Base-by-base conservation (phyloP, 2,329 filamentous ascomycete species). In the Ceratocystiopsis brevicomis region DNA sequence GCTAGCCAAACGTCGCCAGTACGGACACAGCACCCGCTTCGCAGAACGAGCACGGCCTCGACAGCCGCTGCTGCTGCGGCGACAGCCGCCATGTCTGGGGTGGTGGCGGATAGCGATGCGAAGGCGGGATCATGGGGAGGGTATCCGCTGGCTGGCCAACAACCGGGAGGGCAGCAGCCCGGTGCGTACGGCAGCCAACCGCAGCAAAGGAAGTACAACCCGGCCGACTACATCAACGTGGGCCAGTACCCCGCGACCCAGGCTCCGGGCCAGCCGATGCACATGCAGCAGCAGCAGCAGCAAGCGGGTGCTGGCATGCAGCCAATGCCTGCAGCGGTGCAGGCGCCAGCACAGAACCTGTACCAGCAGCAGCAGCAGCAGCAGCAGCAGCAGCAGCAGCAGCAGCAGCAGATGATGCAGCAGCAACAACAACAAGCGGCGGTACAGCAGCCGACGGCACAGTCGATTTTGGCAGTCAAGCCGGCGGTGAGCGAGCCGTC, bases 191-290 rank as follows among this genome's bases (percentile, higher is more conserved):
- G 56, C 46, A 60, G 60, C 47, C 56, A 58, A 40, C 60, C 63
- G 47, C 73, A 78, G 48, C 74, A 78, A 51, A 66, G 75, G 37
- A 75, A 74, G 51, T 90, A 90, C 57, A 83, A 90, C 56, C 83
- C 83, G 25, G 75, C 74, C 19, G 78, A 79, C 49, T 90, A 87
- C 57, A 80, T 78, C 46, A 74, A 69, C 54, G 69, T 75, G 51
- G 69, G 64, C 53, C 65, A 59, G 43, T 76, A 69, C 32, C 41
- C 46, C 50, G 61, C 58, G 38, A 53, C 49, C 44, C 60, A 59
- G 41, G 62, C 64, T 38, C 63, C 65, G 47, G 40, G 19, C 3
- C 4, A 42, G 25, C 45, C 39, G 25, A 44, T 44, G 8, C 44
- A 47, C 13, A 55, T 60, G 19, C 57, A 56, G 41, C 42, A 45